Evolutionary conservation across 2,329 filamentous ascomycete species (phyloP).

Genomic region (Aspergillus glaucus): DNA sequence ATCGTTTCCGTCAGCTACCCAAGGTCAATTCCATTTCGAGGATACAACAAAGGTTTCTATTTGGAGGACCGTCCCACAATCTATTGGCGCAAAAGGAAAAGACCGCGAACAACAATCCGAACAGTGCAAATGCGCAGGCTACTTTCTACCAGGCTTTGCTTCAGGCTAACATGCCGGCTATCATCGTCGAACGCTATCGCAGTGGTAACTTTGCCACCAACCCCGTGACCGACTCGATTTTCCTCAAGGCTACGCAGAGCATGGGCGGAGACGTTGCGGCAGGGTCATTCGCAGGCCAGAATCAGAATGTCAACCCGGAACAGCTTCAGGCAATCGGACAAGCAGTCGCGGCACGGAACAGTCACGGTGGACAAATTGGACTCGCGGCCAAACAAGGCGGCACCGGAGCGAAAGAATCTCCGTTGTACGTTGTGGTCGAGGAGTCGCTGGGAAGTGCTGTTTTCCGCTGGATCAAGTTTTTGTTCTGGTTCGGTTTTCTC

Average conservation of each 20-base stretch:
- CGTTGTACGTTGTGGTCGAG: constrained; percentile 93
- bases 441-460: constrained; percentile 73
- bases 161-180: constrained; percentile 87
- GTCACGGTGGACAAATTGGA: constrained; percentile 58
- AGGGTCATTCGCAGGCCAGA: constrained; percentile 13
- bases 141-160: constrained; percentile 89
- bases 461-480: constrained; percentile 88
- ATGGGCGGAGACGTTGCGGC: constrained; percentile 42
- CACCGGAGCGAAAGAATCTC: constrained; percentile 69
- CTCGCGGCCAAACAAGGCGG: constrained; percentile 45
- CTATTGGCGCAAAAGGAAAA: constrained; percentile 81
- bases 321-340: constrained; percentile 75
- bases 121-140: constrained; percentile 80
- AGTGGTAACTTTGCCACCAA: constrained; percentile 81
- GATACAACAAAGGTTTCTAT: constrained; percentile 32
- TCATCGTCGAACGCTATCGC: constrained; percentile 83
- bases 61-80: constrained; percentile 42
- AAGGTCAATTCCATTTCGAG: constrained; percentile 19
- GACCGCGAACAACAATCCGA: constrained; percentile 86
- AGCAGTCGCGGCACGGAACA: constrained; percentile 65
- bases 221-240: constrained; percentile 67
- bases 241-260: constrained; percentile 65
- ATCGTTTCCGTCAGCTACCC: constrained; percentile 16
- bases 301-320: constrained; percentile 46
- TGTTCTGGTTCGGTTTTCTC: constrained; percentile 69